These are phyloP conservation scores for Scortechinia acanthostroma DNA, from an alignment of 2,329 filamentous ascomycete species.

Conservation along the genomic window DNA sequence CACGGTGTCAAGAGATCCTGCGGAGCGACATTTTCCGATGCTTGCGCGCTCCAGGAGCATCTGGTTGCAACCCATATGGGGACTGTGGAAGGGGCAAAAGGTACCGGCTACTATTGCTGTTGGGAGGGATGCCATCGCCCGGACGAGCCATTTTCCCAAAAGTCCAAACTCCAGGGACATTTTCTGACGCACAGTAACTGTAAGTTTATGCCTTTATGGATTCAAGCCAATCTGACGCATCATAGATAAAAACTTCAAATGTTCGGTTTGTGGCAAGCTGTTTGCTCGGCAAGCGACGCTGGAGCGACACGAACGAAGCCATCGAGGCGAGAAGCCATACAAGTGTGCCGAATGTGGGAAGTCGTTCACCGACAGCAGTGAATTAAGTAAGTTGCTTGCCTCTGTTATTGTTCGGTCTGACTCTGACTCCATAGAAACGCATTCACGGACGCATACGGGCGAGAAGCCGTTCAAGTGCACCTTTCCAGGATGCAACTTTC, in stretches of 20 bases:
- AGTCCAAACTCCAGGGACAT: conserved; percentile 31
- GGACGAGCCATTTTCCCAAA: conserved; percentile 30
- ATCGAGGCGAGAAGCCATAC: conserved; percentile 31
- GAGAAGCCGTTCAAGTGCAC: conserved; percentile 29
- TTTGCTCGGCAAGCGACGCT: conserved; percentile 31
- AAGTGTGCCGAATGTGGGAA: conserved; percentile 28
- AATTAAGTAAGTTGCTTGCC: conserved; percentile 21
- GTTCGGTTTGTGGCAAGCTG: conserved; percentile 26
- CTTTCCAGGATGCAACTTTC: conserved; percentile 28
- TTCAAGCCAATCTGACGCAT: conserved; percentile 3
- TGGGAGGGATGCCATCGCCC: conserved; percentile 30
- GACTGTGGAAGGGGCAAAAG: conserved; percentile 23
- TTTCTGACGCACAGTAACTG: conserved; percentile 32
- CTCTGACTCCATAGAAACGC: conserved; percentile 10
- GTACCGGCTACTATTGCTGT: conserved; percentile 30
- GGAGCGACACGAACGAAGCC: conserved; percentile 30
- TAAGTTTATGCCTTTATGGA: conserved; percentile 10
- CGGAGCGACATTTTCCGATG: conserved; percentile 21
- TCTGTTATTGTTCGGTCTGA: background rate
- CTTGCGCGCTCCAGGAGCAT: conserved; percentile 27
- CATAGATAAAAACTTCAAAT: conserved; percentile 28
- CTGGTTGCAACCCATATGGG: conserved; percentile 23
- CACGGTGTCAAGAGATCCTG: conserved; percentile 18
- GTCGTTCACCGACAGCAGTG: conserved; percentile 31
- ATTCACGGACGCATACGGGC: background rate